Conservation (phyloP, 2,329 filamentous ascomycete genomes). For the Verticillium tricorpus region DNA sequence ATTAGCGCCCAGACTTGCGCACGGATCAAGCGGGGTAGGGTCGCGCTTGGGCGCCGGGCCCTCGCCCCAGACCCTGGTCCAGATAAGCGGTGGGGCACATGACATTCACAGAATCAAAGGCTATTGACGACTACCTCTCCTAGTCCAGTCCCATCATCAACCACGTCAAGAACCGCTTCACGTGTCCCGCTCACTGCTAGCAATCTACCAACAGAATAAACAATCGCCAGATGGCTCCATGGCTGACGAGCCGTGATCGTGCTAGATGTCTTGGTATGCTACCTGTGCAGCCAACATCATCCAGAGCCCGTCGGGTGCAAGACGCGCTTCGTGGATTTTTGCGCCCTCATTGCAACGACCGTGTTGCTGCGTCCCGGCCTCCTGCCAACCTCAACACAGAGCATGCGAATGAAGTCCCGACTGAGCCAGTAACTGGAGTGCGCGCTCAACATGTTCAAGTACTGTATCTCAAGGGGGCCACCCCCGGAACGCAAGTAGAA, state of each 20-base stretch:
- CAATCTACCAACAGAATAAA: too few species aligned
- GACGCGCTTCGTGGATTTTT: slow-evolving; percentile 41
- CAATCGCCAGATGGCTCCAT: too few species aligned
- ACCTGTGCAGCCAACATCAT: not conserved
- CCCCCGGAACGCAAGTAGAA: slow-evolving; percentile 80
- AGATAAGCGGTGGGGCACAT: not conserved
- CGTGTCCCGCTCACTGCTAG: too few species aligned
- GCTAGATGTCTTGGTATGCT: too few species aligned
- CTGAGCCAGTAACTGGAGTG: slow-evolving; percentile 93
- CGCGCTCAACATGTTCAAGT: slow-evolving; percentile 93
- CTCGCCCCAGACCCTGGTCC: not conserved
- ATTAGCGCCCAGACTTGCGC: not conserved
- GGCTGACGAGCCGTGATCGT: too few species aligned
- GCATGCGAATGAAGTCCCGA: slow-evolving; percentile 81
- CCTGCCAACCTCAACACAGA: slow-evolving; percentile 84
- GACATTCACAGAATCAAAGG: not conserved
- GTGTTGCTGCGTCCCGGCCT: slow-evolving; percentile 60
- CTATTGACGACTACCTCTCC: too few species aligned
- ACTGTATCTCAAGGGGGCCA: slow-evolving; percentile 89
- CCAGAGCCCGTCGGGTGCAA: too few species aligned
- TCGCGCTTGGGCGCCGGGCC: not conserved
- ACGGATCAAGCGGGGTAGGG: slow-evolving; percentile 2
- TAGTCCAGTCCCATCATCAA: too few species aligned
- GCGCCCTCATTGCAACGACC: slow-evolving; percentile 53
- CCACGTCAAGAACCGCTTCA: too few species aligned